Percentiles rank a stretch among this genome's conserved stretches.
These are phyloP conservation scores for Sequoia sempervirens DNA, from an alignment of 75 land plant species.

Conservation along the genomic window DNA sequence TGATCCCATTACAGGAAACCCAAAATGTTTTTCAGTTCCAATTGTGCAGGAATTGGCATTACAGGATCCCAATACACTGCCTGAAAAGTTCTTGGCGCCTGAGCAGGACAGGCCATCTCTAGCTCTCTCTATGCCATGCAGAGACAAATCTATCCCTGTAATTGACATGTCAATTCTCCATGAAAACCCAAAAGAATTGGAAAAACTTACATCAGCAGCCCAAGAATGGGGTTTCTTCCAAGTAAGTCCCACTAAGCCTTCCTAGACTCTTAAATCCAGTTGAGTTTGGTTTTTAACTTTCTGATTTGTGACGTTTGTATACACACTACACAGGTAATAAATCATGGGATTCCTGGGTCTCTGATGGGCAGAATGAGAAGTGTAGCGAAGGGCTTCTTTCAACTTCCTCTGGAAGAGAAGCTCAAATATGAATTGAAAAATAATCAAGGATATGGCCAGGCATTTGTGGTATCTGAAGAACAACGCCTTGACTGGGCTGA, in stretches of 20 bases:
- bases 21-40: not conserved
- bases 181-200: not conserved
- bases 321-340: constrained; percentile 9
- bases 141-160: no score
- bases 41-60: not conserved
- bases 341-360: constrained; percentile 16
- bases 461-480: constrained; percentile 45
- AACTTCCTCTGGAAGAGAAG: no score
- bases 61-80: not conserved
- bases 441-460: constrained; percentile 53
- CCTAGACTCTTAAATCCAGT: not conserved
- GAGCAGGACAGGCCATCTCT: not conserved
- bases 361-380: no score
- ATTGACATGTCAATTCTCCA: not conserved
- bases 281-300: no score
- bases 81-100: not conserved
- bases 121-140: not conserved
- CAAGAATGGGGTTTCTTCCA: not conserved
- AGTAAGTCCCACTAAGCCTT: not conserved
- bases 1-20: not conserved
- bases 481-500: constrained; percentile 72
- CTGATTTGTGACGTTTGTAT: not conserved
- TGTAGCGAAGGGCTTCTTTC: no score
- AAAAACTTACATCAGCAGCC: not conserved
- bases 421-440: constrained; percentile 13